These are phyloP conservation scores for Orbilia oligospora DNA, from an alignment of 2,329 filamentous ascomycete genomes.

Conservation along the genomic window DNA sequence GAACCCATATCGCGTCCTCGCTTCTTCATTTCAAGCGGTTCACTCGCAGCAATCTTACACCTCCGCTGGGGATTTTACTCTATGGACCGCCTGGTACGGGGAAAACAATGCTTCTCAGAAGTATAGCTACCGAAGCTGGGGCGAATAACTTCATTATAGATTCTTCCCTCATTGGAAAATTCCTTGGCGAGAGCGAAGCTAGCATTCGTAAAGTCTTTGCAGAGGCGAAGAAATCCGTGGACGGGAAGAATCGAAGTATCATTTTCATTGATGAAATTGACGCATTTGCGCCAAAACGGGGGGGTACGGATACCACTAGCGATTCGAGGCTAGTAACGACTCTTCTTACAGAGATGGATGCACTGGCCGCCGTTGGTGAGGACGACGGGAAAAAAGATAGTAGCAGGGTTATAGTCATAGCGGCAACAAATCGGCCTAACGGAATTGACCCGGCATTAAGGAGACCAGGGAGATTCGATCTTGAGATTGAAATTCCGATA, in stretches of 20 bases:
- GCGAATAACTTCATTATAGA: slow-evolving; percentile 63
- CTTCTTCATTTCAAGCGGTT: slow-evolving; percentile 63
- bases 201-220: slow-evolving; percentile 63
- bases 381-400: slow-evolving; percentile 34
- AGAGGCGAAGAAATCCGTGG: slow-evolving; percentile 61
- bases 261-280: slow-evolving; percentile 64
- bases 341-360: slow-evolving; percentile 64
- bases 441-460: slow-evolving; percentile 63
- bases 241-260: slow-evolving; percentile 63
- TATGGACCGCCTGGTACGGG: slow-evolving; percentile 65
- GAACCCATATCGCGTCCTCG: slow-evolving; percentile 63
- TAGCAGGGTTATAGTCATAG: slow-evolving; percentile 63
- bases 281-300: slow-evolving; percentile 62
- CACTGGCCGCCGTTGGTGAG: slow-evolving; percentile 58
- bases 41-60: slow-evolving; percentile 62
- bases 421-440: slow-evolving; percentile 64
- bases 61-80: slow-evolving; percentile 64
- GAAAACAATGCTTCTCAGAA: slow-evolving; percentile 64
- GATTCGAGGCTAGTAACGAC: slow-evolving; percentile 64
- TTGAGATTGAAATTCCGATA: slow-evolving; percentile 64
- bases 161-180: slow-evolving; percentile 64
- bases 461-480: slow-evolving; percentile 63
- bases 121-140: slow-evolving; percentile 63
- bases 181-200: slow-evolving; percentile 64
- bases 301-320: slow-evolving; percentile 62